Evolutionary conservation across 106 monocot genomes (phyloP).

Genomic region (Hemerocallis citrina): DNA sequence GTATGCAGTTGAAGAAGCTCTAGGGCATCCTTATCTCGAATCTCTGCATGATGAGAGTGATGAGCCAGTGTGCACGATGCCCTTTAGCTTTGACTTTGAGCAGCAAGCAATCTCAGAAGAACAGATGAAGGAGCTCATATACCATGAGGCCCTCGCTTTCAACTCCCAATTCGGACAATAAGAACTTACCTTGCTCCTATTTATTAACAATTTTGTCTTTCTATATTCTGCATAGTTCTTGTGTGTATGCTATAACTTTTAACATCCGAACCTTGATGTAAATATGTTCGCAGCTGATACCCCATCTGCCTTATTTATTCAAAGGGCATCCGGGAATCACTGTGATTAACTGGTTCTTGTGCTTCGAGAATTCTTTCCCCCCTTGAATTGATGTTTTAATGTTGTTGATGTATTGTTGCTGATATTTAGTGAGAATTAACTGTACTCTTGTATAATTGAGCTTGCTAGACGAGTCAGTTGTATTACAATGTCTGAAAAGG

Average conservation of each 20-base stretch:
- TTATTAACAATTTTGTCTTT: neutral
- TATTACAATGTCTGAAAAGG: no score
- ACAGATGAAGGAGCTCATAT: slow-evolving; percentile 88
- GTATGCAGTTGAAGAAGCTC: slow-evolving; percentile 70
- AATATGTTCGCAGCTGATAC: neutral
- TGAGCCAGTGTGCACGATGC: slow-evolving; percentile 50
- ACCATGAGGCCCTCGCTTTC: slow-evolving; percentile 75
- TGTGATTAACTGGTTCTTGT: neutral
- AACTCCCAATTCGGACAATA: slow-evolving; percentile 49
- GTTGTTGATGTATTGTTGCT: neutral
- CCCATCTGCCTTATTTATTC: slow-evolving; percentile 4
- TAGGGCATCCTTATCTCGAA: slow-evolving; percentile 73
- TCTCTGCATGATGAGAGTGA: slow-evolving; percentile 81
- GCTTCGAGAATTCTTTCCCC: no score
- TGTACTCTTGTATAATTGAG: neutral
- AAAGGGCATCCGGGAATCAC: neutral
- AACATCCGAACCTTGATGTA: slow-evolving; percentile 5
- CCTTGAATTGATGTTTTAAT: no score
- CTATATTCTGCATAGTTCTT: neutral
- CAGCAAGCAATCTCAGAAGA: slow-evolving; percentile 77
- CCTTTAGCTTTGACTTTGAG: slow-evolving; percentile 93
- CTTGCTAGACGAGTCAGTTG: neutral
- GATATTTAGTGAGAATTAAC: neutral
- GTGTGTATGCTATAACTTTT: slow-evolving; percentile 2
- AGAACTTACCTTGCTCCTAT: neutral